Percentiles rank a stretch among this genome's conserved stretches.
phyloP scores from a whole-genome alignment of 805 yeast genomes.

The Sugiyamaella valdiviana region DNA sequence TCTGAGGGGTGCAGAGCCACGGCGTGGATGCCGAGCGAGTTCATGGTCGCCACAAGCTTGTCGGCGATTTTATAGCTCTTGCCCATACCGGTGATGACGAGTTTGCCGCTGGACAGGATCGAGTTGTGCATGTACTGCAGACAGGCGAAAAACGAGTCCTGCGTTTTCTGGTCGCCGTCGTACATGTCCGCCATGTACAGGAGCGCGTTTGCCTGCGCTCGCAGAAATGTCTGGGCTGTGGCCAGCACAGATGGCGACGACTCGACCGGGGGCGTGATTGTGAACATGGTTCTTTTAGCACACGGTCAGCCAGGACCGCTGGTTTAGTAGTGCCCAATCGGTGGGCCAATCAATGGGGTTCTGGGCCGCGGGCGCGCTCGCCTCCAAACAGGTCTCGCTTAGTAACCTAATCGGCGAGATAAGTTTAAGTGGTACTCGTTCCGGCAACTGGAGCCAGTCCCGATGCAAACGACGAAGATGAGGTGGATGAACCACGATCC shows the following conservation, averaged over 20 bases:
- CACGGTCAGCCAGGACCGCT: too few relatives aligned
- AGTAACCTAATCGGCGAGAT: neutral
- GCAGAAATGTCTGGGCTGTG: conserved; percentile 31
- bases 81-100: conserved; percentile 78
- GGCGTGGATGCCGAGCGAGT: conserved; percentile 68
- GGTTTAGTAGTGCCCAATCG: too few relatives aligned
- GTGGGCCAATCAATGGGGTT: too few relatives aligned
- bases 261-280: conserved; percentile 44
- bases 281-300: conserved; percentile 1
- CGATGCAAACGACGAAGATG: too few relatives aligned
- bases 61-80: conserved; percentile 74
- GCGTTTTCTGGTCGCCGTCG: conserved; percentile 22
- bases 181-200: conserved; percentile 27
- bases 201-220: conserved; percentile 35
- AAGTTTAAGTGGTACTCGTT: neutral
- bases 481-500: too few relatives aligned
- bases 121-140: conserved; percentile 35
- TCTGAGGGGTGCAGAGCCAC: conserved; percentile 73
- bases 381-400: neutral
- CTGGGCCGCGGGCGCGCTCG: neutral
- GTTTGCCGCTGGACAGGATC: conserved; percentile 51
- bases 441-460: neutral
- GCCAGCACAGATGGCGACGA: conserved; percentile 44
- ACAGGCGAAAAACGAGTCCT: conserved; percentile 26
- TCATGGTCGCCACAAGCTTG: conserved; percentile 75